phyloP scores from a whole-genome alignment of 257 asterid species.

The Petunia axillaris region DNA sequence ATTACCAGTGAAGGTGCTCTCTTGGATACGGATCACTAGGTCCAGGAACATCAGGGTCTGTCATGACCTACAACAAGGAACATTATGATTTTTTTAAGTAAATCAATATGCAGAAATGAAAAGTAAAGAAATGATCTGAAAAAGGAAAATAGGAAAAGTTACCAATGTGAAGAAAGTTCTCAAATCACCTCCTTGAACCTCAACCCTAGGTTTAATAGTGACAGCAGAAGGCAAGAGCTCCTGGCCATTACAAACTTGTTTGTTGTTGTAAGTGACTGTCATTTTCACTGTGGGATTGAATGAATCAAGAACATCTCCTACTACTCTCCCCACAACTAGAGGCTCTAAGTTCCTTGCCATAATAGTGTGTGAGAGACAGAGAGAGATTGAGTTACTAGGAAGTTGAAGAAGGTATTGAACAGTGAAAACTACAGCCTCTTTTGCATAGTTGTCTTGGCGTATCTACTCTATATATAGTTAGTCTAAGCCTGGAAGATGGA shows the following conservation, averaged over 20 bases:
- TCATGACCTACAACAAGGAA: conserved; percentile 54
- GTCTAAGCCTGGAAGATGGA: neutral
- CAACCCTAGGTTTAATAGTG: conserved; percentile 51
- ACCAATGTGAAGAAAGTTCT: conserved; percentile 80
- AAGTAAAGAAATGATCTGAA: neutral
- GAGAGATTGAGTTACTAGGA: conserved; percentile 17
- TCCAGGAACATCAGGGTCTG: conserved; percentile 89
- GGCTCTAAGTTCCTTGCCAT: conserved; percentile 61
- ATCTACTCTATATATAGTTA: neutral
- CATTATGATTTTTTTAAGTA: neutral
- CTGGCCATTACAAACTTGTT: conserved; percentile 65
- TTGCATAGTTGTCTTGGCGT: neutral
- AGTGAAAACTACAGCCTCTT: neutral
- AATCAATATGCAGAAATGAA: neutral
- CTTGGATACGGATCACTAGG: conserved; percentile 84
- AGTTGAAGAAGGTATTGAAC: neutral
- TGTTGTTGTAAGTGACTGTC: conserved; percentile 48
- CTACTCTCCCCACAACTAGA: conserved; percentile 69
- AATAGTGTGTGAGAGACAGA: neutral
- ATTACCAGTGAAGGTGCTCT: conserved; percentile 84
- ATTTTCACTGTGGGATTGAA: conserved; percentile 52
- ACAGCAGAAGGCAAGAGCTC: conserved; percentile 76
- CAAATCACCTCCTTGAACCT: conserved; percentile 64
- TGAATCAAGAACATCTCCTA: conserved; percentile 70
- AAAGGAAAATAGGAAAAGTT: neutral